Percentiles rank a stretch among this genome's conserved stretches.
phyloP scores from a whole-genome alignment of 2,329 filamentous ascomycete genomes.

The Lasiodiplodia sp. region DNA sequence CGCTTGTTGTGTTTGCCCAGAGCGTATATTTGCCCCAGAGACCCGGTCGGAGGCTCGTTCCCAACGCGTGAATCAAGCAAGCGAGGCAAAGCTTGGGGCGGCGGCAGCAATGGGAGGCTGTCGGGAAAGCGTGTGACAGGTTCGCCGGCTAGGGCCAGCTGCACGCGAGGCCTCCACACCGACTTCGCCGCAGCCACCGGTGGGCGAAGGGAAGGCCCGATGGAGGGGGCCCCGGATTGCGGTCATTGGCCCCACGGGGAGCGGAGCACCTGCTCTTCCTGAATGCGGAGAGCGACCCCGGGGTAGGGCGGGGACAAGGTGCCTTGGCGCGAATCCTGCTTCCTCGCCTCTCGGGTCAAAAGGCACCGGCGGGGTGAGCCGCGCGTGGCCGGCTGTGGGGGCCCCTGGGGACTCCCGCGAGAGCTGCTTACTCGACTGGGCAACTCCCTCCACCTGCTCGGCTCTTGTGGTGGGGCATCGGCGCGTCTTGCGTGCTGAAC shows the following conservation, averaged over 20 bases:
- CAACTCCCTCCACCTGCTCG: not conserved
- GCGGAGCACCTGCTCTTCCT: slow-evolving; percentile 8
- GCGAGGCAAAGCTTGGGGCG: slow-evolving; percentile 15
- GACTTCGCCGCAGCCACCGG: slow-evolving; percentile 25
- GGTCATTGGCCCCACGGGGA: slow-evolving; percentile 24
- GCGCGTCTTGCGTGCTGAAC: slow-evolving; percentile 3
- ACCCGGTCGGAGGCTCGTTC: slow-evolving; percentile 4
- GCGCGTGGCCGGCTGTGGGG: slow-evolving; percentile 9
- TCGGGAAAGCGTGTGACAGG: slow-evolving; percentile 1
- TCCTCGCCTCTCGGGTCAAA: slow-evolving; percentile 18
- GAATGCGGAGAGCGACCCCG: slow-evolving; percentile 12
- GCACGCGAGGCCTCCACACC: slow-evolving; percentile 19
- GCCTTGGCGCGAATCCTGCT: slow-evolving; percentile 20
- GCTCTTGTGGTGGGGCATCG: not conserved
- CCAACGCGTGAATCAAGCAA: slow-evolving; percentile 7
- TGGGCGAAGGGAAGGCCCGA: slow-evolving; percentile 1
- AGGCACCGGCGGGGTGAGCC: slow-evolving; percentile 23
- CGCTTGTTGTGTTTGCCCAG: not conserved
- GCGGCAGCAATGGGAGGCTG: not conserved
- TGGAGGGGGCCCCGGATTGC: slow-evolving; percentile 17
- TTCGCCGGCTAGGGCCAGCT: not conserved
- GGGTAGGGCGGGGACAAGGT: slow-evolving; percentile 8
- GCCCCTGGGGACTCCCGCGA: not conserved
- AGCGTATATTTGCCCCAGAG: not conserved
- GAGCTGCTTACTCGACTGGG: slow-evolving; percentile 19